These are phyloP conservation scores for Ascosphaera apis DNA, from an alignment of 2,329 filamentous ascomycete genomes.

Conservation along the genomic window DNA sequence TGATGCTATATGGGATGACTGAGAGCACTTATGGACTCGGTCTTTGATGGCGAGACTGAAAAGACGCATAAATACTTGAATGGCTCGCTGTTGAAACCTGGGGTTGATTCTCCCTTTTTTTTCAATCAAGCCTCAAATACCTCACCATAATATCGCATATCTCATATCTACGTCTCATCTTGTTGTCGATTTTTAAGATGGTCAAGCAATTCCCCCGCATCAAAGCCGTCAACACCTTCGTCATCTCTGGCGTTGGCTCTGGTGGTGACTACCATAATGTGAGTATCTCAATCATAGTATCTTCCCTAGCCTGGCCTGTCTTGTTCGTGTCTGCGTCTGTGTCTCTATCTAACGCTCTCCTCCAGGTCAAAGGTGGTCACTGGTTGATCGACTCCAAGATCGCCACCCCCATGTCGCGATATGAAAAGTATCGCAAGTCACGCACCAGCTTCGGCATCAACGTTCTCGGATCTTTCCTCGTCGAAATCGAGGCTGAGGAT, in stretches of 20 bases:
- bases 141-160: too few species aligned
- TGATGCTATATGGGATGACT: too few species aligned
- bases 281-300: slow-evolving; percentile 25
- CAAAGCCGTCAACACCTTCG: slow-evolving; percentile 22
- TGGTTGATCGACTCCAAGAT: slow-evolving; percentile 87
- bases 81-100: too few species aligned
- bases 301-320: neutral
- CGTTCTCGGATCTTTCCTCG: slow-evolving; percentile 72
- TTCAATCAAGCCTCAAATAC: too few species aligned
- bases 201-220: slow-evolving; percentile 18
- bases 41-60: too few species aligned
- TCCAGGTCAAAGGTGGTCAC: slow-evolving; percentile 24
- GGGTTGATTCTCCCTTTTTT: too few species aligned
- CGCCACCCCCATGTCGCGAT: slow-evolving; percentile 75
- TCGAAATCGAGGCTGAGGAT: slow-evolving; percentile 73
- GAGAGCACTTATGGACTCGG: too few species aligned
- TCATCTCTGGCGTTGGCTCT: slow-evolving; percentile 24
- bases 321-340: neutral
- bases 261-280: slow-evolving; percentile 65
- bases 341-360: neutral
- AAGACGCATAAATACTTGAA: too few species aligned
- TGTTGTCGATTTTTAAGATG: too few species aligned
- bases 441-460: slow-evolving; percentile 92
- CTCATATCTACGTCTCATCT: too few species aligned
- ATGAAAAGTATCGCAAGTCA: slow-evolving; percentile 69